Conservation (phyloP, 2,329 filamentous ascomycete genomes). For the Nannizziopsis barbatae region DNA sequence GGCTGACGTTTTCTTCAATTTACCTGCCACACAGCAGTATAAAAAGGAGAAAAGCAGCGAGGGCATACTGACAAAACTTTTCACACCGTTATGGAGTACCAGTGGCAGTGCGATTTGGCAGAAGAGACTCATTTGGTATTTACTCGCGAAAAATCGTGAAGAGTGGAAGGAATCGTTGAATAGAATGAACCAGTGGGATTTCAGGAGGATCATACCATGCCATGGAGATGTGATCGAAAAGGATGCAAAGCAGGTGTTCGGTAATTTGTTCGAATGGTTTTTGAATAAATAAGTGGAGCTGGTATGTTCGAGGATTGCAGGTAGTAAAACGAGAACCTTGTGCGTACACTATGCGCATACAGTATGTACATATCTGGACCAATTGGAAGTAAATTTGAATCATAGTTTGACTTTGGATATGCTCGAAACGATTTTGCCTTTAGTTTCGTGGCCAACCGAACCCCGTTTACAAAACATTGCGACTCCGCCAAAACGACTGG, state of each 20-base stretch:
- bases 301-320: not conserved
- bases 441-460: no score
- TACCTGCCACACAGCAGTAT: conserved; percentile 81
- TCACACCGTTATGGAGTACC: conserved; percentile 46
- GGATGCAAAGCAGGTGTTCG: conserved; percentile 62
- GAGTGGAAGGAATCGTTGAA: conserved; percentile 60
- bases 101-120: conserved; percentile 56
- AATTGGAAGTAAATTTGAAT: no score
- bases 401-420: no score
- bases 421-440: no score
- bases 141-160: conserved; percentile 50
- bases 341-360: no score
- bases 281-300: conserved; percentile 28
- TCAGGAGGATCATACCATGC: conserved; percentile 75
- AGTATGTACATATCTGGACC: no score
- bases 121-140: conserved; percentile 75
- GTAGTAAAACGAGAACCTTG: not conserved
- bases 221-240: conserved; percentile 81
- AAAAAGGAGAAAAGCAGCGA: conserved; percentile 44
- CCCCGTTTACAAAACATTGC: no score
- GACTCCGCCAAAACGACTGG: no score
- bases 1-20: conserved; percentile 85
- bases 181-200: conserved; percentile 69
- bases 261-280: conserved; percentile 75
- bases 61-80: conserved; percentile 51